Evolutionary conservation across 331 rosid species (phyloP).

Genomic region (Prunus yedoensis): DNA sequence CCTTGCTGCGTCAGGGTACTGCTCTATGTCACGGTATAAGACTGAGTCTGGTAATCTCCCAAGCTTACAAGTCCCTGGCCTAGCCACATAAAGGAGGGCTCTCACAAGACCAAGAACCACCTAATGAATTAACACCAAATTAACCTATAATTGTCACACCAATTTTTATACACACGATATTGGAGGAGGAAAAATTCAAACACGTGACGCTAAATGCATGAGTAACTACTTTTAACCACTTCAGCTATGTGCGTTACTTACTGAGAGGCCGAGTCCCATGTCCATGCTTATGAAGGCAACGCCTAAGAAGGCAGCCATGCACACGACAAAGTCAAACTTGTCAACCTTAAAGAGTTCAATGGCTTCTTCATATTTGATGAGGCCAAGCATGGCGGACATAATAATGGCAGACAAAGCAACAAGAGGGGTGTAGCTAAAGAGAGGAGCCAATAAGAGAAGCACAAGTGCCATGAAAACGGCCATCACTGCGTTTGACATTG

Average conservation of each 20-base stretch:
- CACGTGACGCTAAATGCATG: no score
- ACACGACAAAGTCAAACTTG: conserved; percentile 71
- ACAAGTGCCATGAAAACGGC: conserved; percentile 53
- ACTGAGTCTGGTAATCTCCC: conserved; percentile 53
- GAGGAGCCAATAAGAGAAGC: conserved; percentile 67
- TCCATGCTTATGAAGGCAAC: conserved; percentile 66
- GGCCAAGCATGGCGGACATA: conserved; percentile 74
- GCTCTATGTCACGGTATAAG: conserved; percentile 65
- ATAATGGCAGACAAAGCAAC: conserved; percentile 82
- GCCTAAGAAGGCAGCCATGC: conserved; percentile 68
- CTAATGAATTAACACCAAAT: conserved; percentile 25
- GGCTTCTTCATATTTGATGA: conserved; percentile 47
- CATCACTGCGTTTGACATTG: conserved; percentile 63
- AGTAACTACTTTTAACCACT: no score
- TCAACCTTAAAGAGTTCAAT: conserved; percentile 65
- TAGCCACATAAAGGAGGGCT: conserved; percentile 78
- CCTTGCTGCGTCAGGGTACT: conserved; percentile 44
- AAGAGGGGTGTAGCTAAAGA: conserved; percentile 77
- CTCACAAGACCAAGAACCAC: conserved; percentile 64
- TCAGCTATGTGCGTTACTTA: conserved; percentile 24
- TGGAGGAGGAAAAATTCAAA: not conserved
- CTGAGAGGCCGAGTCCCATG: conserved; percentile 65
- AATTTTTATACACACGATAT: no score
- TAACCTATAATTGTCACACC: not conserved
- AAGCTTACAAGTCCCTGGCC: conserved; percentile 77